These are phyloP conservation scores for Apiotrichum mycotoxinovorans DNA, from an alignment of 1,284 basidiomycete genomes.

Conservation along the genomic window DNA sequence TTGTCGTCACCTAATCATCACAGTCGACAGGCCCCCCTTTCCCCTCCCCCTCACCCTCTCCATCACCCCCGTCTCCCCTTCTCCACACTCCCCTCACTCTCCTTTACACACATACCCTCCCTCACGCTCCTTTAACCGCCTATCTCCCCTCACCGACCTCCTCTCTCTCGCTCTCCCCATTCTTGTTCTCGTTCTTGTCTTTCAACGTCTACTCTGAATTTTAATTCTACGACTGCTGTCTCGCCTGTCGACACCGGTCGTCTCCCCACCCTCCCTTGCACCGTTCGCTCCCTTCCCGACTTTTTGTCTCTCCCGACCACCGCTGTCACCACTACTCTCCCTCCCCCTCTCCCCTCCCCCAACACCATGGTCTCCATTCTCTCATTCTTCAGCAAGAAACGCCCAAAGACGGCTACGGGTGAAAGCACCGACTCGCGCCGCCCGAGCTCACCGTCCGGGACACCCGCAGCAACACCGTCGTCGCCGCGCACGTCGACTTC, in stretches of 20 bases:
- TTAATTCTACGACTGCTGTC: too few relatives aligned
- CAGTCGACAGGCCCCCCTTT: too few relatives aligned
- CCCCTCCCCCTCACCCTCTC: too few relatives aligned
- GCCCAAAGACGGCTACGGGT: conserved; percentile 14
- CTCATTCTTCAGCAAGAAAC: conserved; percentile 39
- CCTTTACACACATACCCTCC: too few relatives aligned
- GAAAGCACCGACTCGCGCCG: background rate
- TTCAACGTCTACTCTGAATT: background rate
- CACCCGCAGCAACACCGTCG: too few relatives aligned
- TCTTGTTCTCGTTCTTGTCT: background rate
- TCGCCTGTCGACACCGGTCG: too few relatives aligned
- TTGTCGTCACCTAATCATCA: too few relatives aligned
- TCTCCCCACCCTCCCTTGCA: background rate
- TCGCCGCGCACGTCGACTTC: background rate
- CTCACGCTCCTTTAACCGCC: too few relatives aligned
- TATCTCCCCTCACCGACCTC: too few relatives aligned
- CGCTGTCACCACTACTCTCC: background rate
- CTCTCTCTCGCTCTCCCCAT: background rate
- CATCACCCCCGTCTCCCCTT: too few relatives aligned
- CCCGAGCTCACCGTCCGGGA: conserved; percentile 3
- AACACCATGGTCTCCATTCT: conserved; percentile 36
- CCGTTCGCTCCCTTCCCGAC: background rate
- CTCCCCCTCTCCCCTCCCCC: background rate
- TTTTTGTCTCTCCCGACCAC: background rate
- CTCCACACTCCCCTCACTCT: too few relatives aligned